phyloP scores from a whole-genome alignment of 2,329 filamentous ascomycete species.

The Aspergillus thermomutatus region DNA sequence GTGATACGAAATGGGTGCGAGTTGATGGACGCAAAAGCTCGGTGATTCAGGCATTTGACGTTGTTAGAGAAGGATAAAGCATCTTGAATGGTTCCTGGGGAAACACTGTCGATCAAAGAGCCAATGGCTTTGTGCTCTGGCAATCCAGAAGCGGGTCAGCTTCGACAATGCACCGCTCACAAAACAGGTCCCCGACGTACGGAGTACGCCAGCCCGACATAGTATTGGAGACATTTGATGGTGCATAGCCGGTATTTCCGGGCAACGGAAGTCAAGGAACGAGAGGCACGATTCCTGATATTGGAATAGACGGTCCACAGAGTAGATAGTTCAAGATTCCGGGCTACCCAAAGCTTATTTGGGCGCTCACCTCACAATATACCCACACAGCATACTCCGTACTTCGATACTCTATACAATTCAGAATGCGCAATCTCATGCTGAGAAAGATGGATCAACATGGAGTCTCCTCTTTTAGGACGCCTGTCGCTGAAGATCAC shows the following conservation, averaged over 20 bases:
- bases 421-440: too few relatives aligned
- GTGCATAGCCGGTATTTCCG: background rate
- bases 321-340: background rate
- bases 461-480: too few relatives aligned
- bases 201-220: background rate
- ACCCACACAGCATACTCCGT: background rate
- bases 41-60: slow-evolving; percentile 12
- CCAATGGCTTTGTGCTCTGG: background rate
- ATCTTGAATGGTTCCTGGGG: background rate
- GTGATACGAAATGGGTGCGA: slow-evolving; percentile 85
- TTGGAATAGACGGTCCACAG: background rate
- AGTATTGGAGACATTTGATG: background rate
- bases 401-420: too few relatives aligned
- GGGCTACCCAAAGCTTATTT: background rate
- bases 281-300: background rate
- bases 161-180: background rate
- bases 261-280: background rate
- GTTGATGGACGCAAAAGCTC: slow-evolving; percentile 52
- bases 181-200: background rate
- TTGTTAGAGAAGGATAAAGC: background rate
- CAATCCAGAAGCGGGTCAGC: background rate
- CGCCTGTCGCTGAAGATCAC: too few relatives aligned
- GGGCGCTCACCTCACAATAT: background rate
- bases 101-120: background rate
- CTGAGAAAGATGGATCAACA: too few relatives aligned